Evolutionary conservation across 352 stramenopile genomes (phyloP), one percentile per base, ranked within the genome.

Genomic region (Globisporangium parvum): DNA sequence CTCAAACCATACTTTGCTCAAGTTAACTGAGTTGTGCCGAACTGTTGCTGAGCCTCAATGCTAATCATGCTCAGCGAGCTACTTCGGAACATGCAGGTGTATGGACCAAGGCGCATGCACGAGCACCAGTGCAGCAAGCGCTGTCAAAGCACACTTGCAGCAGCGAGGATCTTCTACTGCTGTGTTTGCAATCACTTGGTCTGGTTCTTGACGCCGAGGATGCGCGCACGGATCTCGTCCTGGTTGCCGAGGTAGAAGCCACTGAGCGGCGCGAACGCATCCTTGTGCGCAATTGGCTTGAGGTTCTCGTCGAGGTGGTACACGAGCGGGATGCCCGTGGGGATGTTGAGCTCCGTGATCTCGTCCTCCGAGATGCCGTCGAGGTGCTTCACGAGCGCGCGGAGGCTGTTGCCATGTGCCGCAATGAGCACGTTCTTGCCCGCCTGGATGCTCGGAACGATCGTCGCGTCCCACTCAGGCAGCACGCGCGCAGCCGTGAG

Each of bases 131-230:
- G 31, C 31, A 37, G 31, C 31, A 37, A 37, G 31, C 11, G 31
- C 31, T 37, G 31, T 37, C 26, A 11, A 37, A 37, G 31, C 31
- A 37, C 31, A 37, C 31, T 37, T 37, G 31, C 31, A 28, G 26
- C 26, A 28, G 26, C 26, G 2, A 28, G 26, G 2, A 28, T 28
- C 26, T 28, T 5, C 26, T 28, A 28, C 26, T 28, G 26, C 26
- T 28, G 2, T 5, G 26, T 5, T 28, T 5, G 26, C 5, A 28
- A 28, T 28, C 26, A 98, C 75, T 98, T 98, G 67, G 95, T 98
- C 80, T 98, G 95, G 75, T 98, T 98, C 87, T 98, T 98, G 57
- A 98, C 95, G 42, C 92, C 93, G 60, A 97, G 91, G 75, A 99
- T 99, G 57, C 96, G 88, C 39, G 80, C 80, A 54, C 90, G 91